phyloP scores from a whole-genome alignment of 352 stramenopile species.

The Globisporangium takayamanum region DNA sequence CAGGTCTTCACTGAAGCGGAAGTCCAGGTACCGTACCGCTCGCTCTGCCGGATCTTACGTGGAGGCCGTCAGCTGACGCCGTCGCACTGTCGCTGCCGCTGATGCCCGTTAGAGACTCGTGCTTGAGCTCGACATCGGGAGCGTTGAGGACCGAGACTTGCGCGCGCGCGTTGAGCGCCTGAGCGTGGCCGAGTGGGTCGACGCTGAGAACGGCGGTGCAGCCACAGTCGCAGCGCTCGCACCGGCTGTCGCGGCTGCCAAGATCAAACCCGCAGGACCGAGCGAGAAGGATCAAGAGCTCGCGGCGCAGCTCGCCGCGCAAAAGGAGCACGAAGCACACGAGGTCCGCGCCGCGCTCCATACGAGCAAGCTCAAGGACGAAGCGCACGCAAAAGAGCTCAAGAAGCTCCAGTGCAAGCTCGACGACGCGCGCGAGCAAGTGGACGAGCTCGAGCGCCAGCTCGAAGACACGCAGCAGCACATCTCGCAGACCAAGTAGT shows the following conservation, averaged over 20 bases:
- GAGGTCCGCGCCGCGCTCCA: slow-evolving; percentile 51
- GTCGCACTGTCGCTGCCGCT: background rate
- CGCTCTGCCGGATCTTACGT: background rate
- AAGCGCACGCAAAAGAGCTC: slow-evolving; percentile 44
- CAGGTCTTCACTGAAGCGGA: slow-evolving; percentile 75
- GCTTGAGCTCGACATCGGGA: slow-evolving; percentile 65
- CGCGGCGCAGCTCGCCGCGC: slow-evolving; percentile 26
- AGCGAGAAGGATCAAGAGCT: slow-evolving; percentile 27
- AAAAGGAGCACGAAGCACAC: slow-evolving; percentile 33
- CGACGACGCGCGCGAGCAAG: slow-evolving; percentile 35
- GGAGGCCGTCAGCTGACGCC: background rate
- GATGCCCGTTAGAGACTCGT: slow-evolving; percentile 31
- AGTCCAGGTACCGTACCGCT: slow-evolving; percentile 28
- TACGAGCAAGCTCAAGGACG: slow-evolving; percentile 39
- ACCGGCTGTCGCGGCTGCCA: background rate
- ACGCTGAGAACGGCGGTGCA: slow-evolving; percentile 26
- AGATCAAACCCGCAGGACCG: background rate
- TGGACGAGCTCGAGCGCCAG: slow-evolving; percentile 49
- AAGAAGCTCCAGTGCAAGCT: slow-evolving; percentile 56
- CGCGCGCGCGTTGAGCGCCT: slow-evolving; percentile 73
- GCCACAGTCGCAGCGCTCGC: slow-evolving; percentile 14
- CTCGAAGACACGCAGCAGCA: slow-evolving; percentile 60
- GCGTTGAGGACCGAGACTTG: slow-evolving; percentile 67
- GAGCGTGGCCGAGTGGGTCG: slow-evolving; percentile 64
- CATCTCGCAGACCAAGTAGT: slow-evolving; percentile 75